A percentile compares a stretch with the other conserved stretches of the same genome.
Evolutionary conservation across 257 asterid genomes (phyloP).

Genomic region (Ilex asprella): DNA sequence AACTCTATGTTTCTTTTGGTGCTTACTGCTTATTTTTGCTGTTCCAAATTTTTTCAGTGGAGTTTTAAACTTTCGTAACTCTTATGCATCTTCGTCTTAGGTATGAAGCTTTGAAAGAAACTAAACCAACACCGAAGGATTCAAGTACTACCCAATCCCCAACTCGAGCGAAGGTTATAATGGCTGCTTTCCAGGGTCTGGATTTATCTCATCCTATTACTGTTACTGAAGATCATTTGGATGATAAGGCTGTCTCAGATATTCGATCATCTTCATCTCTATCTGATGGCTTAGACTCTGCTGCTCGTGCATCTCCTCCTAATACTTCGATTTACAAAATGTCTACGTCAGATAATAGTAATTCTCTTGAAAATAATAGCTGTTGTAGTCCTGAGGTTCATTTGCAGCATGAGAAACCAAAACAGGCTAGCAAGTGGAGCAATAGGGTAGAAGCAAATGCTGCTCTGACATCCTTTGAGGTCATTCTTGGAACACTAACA

Average conservation of each 20-base stretch:
- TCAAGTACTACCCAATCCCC: conserved; percentile 16
- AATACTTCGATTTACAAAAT: conserved; percentile 43
- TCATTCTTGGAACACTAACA: conserved; percentile 55
- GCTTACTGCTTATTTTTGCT: neutral
- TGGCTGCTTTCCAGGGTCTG: conserved; percentile 17
- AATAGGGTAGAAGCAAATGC: conserved; percentile 44
- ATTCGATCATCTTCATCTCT: conserved; percentile 53
- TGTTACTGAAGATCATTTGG: conserved; percentile 29
- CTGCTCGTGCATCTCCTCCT: conserved; percentile 47
- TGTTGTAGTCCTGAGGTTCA: conserved; percentile 49
- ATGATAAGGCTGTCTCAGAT: conserved; percentile 38
- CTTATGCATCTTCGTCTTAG: conserved; percentile 12
- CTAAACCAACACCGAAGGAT: neutral
- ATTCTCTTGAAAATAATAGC: conserved; percentile 32
- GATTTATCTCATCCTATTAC: conserved; percentile 34
- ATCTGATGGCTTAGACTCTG: conserved; percentile 49
- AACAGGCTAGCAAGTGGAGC: conserved; percentile 44
- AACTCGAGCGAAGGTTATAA: conserved; percentile 34
- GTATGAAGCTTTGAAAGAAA: conserved; percentile 35
- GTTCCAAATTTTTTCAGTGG: too few species aligned
- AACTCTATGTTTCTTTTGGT: neutral
- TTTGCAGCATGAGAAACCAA: conserved; percentile 42
- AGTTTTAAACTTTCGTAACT: too few species aligned
- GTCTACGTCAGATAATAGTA: conserved; percentile 37
- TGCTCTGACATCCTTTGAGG: conserved; percentile 63